phyloP scores from a whole-genome alignment of 805 yeast species.

The Saccharomycopsis selenospora region DNA sequence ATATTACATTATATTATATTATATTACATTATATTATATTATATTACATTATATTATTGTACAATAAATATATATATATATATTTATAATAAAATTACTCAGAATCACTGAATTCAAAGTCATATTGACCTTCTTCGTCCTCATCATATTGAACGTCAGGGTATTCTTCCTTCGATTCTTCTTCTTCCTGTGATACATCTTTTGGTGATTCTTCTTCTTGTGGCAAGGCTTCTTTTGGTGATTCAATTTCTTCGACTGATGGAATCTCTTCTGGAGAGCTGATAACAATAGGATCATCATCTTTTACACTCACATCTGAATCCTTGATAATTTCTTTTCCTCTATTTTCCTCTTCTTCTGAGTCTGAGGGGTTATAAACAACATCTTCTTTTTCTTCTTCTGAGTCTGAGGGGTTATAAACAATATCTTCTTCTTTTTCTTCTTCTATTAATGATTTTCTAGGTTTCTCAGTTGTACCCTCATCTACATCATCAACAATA shows the following conservation, averaged over 20 bases:
- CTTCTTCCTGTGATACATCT: not conserved
- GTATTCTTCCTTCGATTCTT: conserved; percentile 15
- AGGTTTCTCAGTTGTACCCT: not conserved
- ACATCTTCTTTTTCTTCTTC: conserved; percentile 15
- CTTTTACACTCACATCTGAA: not conserved
- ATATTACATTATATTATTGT: no score
- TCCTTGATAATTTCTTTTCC: not conserved
- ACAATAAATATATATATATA: not conserved
- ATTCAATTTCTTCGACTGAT: not conserved
- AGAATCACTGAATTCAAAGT: conserved; percentile 33
- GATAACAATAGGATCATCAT: no score
- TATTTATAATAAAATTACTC: conserved; percentile 18
- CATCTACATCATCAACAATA: conserved; percentile 17
- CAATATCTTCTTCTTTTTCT: conserved; percentile 9
- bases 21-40: no score
- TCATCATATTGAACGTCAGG: conserved; percentile 6
- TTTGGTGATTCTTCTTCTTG: not conserved
- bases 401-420: conserved; percentile 12
- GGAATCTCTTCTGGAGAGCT: conserved; percentile 11
- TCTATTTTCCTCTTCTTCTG: conserved; percentile 3
- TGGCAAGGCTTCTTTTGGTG: not conserved
- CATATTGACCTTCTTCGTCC: conserved; percentile 26
- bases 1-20: no score
- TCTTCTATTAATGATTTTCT: conserved; percentile 4
- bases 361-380: conserved; percentile 15